These are phyloP conservation scores for Microthlaspi erraticum DNA, from an alignment of 345 rosid species.

Conservation along the genomic window DNA sequence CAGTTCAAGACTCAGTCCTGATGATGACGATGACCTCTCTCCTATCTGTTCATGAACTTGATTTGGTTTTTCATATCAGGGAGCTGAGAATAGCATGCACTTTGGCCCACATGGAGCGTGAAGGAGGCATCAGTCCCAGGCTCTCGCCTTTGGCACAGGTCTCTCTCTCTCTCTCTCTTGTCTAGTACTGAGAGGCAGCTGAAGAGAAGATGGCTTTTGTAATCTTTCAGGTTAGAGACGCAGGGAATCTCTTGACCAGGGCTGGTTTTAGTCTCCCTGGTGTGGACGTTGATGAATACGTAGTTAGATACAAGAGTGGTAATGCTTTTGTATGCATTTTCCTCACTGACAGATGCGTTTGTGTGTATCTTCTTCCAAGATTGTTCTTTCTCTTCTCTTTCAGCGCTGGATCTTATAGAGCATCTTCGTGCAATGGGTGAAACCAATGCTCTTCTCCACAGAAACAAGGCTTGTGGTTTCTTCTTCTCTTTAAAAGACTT, in stretches of 20 bases:
- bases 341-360: not conserved
- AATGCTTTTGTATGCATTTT: conserved; percentile 20
- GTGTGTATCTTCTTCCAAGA: conserved; percentile 3
- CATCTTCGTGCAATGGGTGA: conserved; percentile 98
- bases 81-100: conserved; percentile 98
- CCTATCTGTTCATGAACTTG: not conserved
- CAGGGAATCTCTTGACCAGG: conserved; percentile 94
- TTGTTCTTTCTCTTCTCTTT: conserved; percentile 18
- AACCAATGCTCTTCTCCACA: conserved; percentile 90
- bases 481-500: not conserved
- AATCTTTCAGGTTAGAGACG: conserved; percentile 79
- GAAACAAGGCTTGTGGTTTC: conserved; percentile 62
- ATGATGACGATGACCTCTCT: conserved; percentile 9
- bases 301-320: conserved; percentile 85
- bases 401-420: conserved; percentile 93
- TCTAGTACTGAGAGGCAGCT: not conserved
- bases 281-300: conserved; percentile 90
- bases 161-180: conserved; percentile 42
- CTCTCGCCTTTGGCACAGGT: conserved; percentile 97
- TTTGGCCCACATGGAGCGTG: conserved; percentile 97
- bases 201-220: conserved; percentile 17
- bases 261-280: conserved; percentile 96
- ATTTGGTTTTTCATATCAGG: conserved; percentile 41
- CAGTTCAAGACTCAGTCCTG: not conserved
- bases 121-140: conserved; percentile 97